Conservation (phyloP, 306 rosid species). For the Crotalaria pallida region DNA sequence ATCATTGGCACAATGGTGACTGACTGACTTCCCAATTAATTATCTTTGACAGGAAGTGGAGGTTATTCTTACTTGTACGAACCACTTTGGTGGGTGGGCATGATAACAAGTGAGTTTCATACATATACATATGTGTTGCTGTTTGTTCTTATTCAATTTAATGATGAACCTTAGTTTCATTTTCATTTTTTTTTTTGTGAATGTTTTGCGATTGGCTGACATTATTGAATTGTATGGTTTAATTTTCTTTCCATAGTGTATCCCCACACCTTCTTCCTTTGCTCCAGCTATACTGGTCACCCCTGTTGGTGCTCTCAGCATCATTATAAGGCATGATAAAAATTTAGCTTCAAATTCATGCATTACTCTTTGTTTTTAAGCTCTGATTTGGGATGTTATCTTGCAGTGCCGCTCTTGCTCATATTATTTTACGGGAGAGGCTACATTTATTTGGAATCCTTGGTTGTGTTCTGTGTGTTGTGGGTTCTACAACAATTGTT, state of each 20-base stretch:
- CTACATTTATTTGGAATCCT: slow-evolving; percentile 92
- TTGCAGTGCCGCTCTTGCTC: slow-evolving; percentile 99
- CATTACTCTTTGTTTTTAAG: slow-evolving; percentile 18
- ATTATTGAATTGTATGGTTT: neutral
- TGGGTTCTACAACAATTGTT: slow-evolving; percentile 96
- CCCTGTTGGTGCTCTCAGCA: slow-evolving; percentile 99
- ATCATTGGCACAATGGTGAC: neutral
- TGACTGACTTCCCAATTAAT: slow-evolving; percentile 27
- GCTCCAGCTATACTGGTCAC: slow-evolving; percentile 98
- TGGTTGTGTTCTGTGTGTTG: slow-evolving; percentile 93
- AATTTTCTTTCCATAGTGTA: neutral
- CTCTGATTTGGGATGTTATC: slow-evolving; percentile 38
- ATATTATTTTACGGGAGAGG: slow-evolving; percentile 83
- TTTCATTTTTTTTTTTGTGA: neutral
- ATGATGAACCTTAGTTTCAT: neutral
- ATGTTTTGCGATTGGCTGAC: neutral
- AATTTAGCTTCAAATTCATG: slow-evolving; percentile 5
- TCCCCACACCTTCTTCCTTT: neutral
- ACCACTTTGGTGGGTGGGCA: slow-evolving; percentile 99
- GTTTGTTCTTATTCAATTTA: neutral
- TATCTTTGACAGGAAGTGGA: slow-evolving; percentile 68
- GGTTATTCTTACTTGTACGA: slow-evolving; percentile 98
- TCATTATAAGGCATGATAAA: slow-evolving; percentile 83
- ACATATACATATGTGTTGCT: slow-evolving; percentile 14
- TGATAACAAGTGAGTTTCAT: slow-evolving; percentile 98